Evolutionary conservation across 2,329 filamentous ascomycete species (phyloP), one percentile per base, ranked within the genome.

Genomic region (Aspergillus viridinutans): DNA sequence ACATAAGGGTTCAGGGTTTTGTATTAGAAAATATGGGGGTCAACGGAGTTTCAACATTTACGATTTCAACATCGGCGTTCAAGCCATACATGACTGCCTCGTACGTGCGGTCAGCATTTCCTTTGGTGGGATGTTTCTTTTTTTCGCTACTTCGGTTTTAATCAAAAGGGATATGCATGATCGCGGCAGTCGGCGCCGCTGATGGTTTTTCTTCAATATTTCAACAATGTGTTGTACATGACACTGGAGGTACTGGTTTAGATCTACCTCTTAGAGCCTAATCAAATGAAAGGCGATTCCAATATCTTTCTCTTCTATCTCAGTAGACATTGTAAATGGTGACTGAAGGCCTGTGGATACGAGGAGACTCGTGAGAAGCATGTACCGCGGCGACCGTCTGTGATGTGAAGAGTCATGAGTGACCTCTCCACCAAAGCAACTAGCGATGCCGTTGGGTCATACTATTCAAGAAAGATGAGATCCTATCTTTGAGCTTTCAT

Each of bases 21-120:
- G 56, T 57, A 66, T 66, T 71, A 72, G 66, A 74, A 65, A 70
- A 69, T 70, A 58, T 59, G 66, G 66, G 67, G 70, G 67, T 66
- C 64, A 63, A 67, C 63, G 69, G 69, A 72, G 68, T 72, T 67
- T 72, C 68, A 73, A 75, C 72, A 75, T 72, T 72, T 61, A 78
- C 78, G 76, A 80, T 77, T 76, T 80, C 76, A 79, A 80, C 76
- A 80, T 79, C 75, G 76, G 77, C 76, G 72, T 60, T 56, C 21
- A 52, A 55, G 56, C 61, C 55, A 57, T 56, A 59, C 52, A 63
- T 47, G 51, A 49, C 50, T 51, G 43, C 43, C 9, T 23, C 43
- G 21, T 66, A 54, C 51, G 50, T 60, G 49, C 52, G 50, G 56
- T 52, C 49, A 51, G 56, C 40, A 52, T 54, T 54, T 57, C 50